phyloP scores from a whole-genome alignment of 495 filamentous ascomycete species.

The Neurospora sp. region DNA sequence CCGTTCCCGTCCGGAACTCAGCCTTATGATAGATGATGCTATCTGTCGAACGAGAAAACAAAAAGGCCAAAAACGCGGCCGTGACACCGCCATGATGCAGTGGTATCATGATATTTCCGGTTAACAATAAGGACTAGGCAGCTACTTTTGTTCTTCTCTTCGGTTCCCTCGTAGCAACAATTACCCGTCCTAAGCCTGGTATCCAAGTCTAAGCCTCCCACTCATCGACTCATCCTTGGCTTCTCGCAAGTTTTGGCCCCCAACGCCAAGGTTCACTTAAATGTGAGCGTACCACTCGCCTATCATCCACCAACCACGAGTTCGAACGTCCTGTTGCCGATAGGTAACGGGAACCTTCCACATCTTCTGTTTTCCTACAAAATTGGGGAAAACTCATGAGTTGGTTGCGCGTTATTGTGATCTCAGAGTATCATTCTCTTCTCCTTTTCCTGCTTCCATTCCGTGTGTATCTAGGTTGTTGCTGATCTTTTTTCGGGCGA shows the following conservation, averaged over 20 bases:
- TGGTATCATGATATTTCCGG: neutral
- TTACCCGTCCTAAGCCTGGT: neutral
- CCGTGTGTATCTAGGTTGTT: neutral
- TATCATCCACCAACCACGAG: neutral
- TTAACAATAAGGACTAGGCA: neutral
- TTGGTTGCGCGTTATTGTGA: neutral
- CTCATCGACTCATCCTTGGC: neutral
- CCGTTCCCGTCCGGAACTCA: neutral
- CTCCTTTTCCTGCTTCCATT: neutral
- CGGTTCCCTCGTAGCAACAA: neutral
- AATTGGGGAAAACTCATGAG: neutral
- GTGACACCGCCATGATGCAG: neutral
- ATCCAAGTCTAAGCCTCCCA: neutral
- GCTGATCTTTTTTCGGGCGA: neutral
- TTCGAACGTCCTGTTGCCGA: neutral
- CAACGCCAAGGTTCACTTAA: neutral
- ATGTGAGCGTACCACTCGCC: neutral
- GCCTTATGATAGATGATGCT: neutral
- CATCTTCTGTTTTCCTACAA: neutral
- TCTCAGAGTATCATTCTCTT: neutral
- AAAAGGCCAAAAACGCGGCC: neutral
- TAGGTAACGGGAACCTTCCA: neutral
- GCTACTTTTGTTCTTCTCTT: neutral
- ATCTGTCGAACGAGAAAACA: neutral
- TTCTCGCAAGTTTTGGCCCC: neutral